Percentiles rank a stretch among this genome's conserved stretches.
Conservation (phyloP, 345 rosid species). For the Eucalyptus albens region DNA sequence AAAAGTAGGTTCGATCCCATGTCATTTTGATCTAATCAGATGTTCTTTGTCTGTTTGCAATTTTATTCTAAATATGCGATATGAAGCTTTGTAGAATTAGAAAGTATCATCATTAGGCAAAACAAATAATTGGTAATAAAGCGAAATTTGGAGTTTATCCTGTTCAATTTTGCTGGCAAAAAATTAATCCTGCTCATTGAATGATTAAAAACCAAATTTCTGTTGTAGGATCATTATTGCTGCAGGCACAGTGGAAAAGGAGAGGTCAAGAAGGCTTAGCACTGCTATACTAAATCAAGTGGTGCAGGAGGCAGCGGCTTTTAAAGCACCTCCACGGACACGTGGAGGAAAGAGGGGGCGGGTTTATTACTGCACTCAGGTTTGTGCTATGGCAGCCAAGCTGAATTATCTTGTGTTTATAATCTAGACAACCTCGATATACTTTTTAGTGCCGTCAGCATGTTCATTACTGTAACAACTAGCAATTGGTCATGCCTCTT, state of each 20-base stretch:
- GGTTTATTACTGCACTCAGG: slow-evolving; percentile 90
- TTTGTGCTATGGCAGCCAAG: slow-evolving; percentile 1
- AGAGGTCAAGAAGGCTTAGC: slow-evolving; percentile 84
- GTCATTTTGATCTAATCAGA: neutral
- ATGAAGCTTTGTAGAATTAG: neutral
- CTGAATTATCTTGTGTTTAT: neutral
- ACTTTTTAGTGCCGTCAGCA: neutral
- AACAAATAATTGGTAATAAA: neutral
- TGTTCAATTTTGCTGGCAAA: neutral
- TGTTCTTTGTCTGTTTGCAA: neutral
- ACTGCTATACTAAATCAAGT: slow-evolving; percentile 82
- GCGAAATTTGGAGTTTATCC: neutral
- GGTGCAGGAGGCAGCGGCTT: slow-evolving; percentile 75
- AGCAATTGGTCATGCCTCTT: neutral
- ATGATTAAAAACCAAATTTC: neutral
- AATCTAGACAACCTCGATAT: neutral
- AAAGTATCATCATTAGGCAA: neutral
- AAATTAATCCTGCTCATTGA: neutral
- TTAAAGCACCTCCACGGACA: slow-evolving; percentile 90
- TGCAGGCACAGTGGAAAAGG: slow-evolving; percentile 71
- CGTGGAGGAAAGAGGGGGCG: slow-evolving; percentile 90
- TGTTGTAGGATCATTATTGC: slow-evolving; percentile 65
- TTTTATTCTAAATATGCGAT: neutral
- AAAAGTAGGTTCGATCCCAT: slow-evolving; percentile 35
- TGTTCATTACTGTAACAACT: neutral